Percentiles rank a stretch among this genome's conserved stretches.
phyloP scores from a whole-genome alignment of 176 grass and related monocot species.

The Zoysia pacifica region DNA sequence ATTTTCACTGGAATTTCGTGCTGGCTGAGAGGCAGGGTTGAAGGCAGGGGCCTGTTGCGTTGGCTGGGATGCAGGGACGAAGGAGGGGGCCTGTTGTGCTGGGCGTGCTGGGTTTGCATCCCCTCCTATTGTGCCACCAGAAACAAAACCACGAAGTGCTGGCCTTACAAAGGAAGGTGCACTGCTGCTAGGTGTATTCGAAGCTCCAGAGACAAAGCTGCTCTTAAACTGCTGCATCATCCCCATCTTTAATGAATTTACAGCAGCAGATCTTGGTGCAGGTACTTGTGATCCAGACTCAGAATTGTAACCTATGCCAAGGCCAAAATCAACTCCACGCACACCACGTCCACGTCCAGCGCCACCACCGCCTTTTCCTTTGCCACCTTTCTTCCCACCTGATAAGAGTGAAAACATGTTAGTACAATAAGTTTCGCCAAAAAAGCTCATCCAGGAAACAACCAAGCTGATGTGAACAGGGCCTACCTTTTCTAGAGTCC shows the following conservation, averaged over 20 bases:
- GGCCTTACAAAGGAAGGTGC: slow-evolving; percentile 54
- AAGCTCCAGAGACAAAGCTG: slow-evolving; percentile 82
- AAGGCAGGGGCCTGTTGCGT: slow-evolving; percentile 25
- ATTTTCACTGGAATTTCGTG: slow-evolving; percentile 50
- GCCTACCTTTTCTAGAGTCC: slow-evolving; percentile 85
- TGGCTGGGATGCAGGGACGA: slow-evolving; percentile 22
- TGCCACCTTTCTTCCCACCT: slow-evolving; percentile 88
- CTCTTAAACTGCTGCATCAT: slow-evolving; percentile 90
- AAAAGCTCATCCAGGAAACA: not conserved
- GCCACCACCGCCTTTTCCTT: slow-evolving; percentile 58
- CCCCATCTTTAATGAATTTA: slow-evolving; percentile 71
- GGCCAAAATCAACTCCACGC: slow-evolving; percentile 95
- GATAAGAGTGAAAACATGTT: slow-evolving; percentile 30
- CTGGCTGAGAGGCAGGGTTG: slow-evolving; percentile 43
- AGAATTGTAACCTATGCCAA: slow-evolving; percentile 83
- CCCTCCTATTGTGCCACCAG: slow-evolving; percentile 85
- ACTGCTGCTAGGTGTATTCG: slow-evolving; percentile 46
- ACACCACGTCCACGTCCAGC: slow-evolving; percentile 67
- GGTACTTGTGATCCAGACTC: slow-evolving; percentile 65
- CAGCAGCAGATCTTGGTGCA: slow-evolving; percentile 57
- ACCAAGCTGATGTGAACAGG: slow-evolving; percentile 6
- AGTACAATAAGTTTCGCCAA: not conserved
- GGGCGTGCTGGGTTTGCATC: slow-evolving; percentile 35
- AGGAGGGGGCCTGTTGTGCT: slow-evolving; percentile 12
- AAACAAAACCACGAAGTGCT: slow-evolving; percentile 81